A percentile compares a stretch with the other conserved stretches of the same genome.
These are phyloP conservation scores for Ascochyta clinopodiicola DNA, from an alignment of 2,329 filamentous ascomycete genomes.

Conservation along the genomic window DNA sequence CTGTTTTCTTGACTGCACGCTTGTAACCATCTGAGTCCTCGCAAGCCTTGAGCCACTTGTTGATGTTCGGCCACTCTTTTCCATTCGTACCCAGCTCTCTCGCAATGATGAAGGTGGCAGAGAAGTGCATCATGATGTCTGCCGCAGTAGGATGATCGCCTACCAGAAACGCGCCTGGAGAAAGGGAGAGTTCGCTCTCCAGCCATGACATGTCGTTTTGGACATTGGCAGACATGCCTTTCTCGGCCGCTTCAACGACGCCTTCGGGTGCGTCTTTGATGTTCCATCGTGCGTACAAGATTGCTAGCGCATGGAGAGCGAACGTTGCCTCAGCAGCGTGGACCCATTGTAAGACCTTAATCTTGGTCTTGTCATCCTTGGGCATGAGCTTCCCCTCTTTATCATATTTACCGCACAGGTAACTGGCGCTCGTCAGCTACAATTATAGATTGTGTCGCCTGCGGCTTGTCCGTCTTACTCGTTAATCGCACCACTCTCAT, in stretches of 20 bases:
- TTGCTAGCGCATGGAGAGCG: slow-evolving; percentile 53
- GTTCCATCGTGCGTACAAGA: slow-evolving; percentile 55
- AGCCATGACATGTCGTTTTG: slow-evolving; percentile 56
- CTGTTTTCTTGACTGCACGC: slow-evolving; percentile 52
- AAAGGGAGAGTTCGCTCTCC: slow-evolving; percentile 50
- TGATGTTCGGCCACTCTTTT: slow-evolving; percentile 31
- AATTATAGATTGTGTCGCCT: background rate
- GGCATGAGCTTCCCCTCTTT: slow-evolving; percentile 48
- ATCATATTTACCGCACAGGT: slow-evolving; percentile 57
- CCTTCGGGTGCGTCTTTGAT: slow-evolving; percentile 38
- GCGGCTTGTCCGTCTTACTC: slow-evolving; percentile 42
- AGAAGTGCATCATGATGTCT: slow-evolving; percentile 57
- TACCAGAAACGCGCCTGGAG: slow-evolving; percentile 49
- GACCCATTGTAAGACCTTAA: slow-evolving; percentile 53
- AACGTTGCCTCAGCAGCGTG: slow-evolving; percentile 58
- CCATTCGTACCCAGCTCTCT: slow-evolving; percentile 47
- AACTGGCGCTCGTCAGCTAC: slow-evolving; percentile 39
- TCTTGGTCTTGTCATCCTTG: slow-evolving; percentile 39
- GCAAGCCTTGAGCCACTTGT: slow-evolving; percentile 49
- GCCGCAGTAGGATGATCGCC: slow-evolving; percentile 53
- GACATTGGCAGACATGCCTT: slow-evolving; percentile 51
- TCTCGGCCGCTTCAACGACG: slow-evolving; percentile 46
- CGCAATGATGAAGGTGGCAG: slow-evolving; percentile 49
- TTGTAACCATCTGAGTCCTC: slow-evolving; percentile 46
- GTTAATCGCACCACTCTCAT: slow-evolving; percentile 56